A percentile compares a stretch with the other conserved stretches of the same genome.
Conservation (phyloP, 495 filamentous ascomycete genomes). For the Penicillium riverlandense region DNA sequence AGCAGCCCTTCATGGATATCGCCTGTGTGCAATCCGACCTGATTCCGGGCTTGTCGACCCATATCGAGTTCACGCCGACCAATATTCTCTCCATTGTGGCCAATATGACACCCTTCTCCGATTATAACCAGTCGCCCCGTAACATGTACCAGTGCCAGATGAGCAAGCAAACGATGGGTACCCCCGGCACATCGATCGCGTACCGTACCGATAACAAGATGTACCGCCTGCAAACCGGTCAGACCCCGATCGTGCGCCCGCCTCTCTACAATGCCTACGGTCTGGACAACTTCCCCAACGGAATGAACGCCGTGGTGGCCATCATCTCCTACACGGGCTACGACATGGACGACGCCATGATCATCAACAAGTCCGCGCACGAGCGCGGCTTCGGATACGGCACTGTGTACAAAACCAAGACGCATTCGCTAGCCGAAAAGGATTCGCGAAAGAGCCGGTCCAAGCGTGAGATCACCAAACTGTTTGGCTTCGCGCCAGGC, state of each 20-base stretch:
- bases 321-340: conserved; percentile 99
- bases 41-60: conserved; percentile 76
- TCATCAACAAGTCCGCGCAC: conserved; percentile 94
- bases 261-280: conserved; percentile 93
- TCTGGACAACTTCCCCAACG: conserved; percentile 96
- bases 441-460: conserved; percentile 50
- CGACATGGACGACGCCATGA: conserved; percentile 99
- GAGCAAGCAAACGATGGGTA: conserved; percentile 99
- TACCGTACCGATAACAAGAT: conserved; percentile 96
- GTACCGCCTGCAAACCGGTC: conserved; percentile 90
- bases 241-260: conserved; percentile 88
- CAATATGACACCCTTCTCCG: conserved; percentile 98
- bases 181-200: conserved; percentile 75
- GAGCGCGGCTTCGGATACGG: conserved; percentile 96
- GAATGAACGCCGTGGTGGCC: conserved; percentile 92
- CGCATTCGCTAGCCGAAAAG: conserved; percentile 69
- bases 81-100: conserved; percentile 97
- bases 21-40: conserved; percentile 80
- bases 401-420: conserved; percentile 95
- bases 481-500: conserved; percentile 80
- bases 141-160: conserved; percentile 99
- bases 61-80: conserved; percentile 91
- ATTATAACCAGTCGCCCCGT: conserved; percentile 96
- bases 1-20: conserved; percentile 98
- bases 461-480: conserved; percentile 53